Evolutionary conservation across 108 stramenopile species (phyloP), one percentile per base, ranked within the genome.

Genomic region (Epithemia pelagica): DNA sequence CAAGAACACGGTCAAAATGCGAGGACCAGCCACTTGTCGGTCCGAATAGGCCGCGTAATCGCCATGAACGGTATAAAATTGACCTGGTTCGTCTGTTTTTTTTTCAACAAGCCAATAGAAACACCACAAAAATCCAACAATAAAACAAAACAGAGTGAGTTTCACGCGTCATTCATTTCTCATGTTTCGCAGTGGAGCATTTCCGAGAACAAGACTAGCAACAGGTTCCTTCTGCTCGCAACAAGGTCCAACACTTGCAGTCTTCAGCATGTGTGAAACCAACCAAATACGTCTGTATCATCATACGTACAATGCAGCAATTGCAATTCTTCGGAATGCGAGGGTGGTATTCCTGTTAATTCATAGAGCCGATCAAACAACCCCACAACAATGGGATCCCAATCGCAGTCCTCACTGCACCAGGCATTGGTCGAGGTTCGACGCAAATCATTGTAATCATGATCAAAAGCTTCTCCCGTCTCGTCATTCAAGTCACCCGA

Each of bases 1-100:
- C 10, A 95, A 69, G 64, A 91, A 95, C 20, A 91, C 80, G 15
- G 88, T 91, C 54, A 92, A 52, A 19, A 95, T 87, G 2, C 96
- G 83, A 7, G 86, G 82, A 15, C 92, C 86, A 54, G 71, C 74
- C 20, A 66, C 65, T 20, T 68, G 53, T 22, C 58, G 24, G 0
- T 53, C 30, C 5, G 64, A 27, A 24, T 59, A 20, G 30, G 28
- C 32, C 52, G 86, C 77, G 33, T 81, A 73, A 65, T 88, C 86
- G 61, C 86, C 78, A 53, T 91, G 85, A 2, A 66, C 64, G 28
- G 66, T 69, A 62, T 77, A 79, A 21, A 30, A 57, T 32, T 62
- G 61, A 18, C 30, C 29, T 10, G 60, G 61, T 5, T 53, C 62
- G 29, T 18, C n/a, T n/a, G n/a, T n/a, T n/a, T n/a, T n/a, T n/a